Conservation (phyloP, 176 grass and related monocot genomes). For the Tuctoria greenei region DNA sequence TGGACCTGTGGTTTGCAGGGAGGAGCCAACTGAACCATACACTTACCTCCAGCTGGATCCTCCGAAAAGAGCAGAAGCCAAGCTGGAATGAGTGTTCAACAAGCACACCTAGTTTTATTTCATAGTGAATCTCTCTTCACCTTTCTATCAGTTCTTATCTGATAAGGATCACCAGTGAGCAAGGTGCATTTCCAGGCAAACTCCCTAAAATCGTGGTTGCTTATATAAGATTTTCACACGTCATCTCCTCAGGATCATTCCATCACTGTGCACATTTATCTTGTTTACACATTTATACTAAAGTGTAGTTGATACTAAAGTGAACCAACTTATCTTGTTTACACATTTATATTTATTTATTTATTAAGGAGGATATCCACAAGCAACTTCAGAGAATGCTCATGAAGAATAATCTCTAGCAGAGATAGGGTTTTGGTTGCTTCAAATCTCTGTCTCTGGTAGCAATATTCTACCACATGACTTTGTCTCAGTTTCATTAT, state of each 20-base stretch:
- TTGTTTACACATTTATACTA: too few species aligned
- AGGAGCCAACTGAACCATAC: slow-evolving; percentile 73
- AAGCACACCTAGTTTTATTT: neutral
- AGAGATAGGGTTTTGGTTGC: too few species aligned
- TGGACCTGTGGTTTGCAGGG: slow-evolving; percentile 56
- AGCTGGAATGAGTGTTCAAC: slow-evolving; percentile 51
- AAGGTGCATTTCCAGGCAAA: too few species aligned
- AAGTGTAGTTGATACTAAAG: neutral
- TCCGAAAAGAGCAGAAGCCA: slow-evolving; percentile 65
- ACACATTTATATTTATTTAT: neutral
- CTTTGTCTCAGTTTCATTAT: neutral
- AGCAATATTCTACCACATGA: neutral
- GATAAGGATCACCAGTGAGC: neutral
- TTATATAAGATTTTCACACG: too few species aligned
- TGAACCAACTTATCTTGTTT: neutral
- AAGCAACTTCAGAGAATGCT: neutral
- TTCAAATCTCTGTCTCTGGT: neutral
- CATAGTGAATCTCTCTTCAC: neutral
- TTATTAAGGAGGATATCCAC: neutral
- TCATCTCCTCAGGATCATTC: too few species aligned
- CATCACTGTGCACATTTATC: too few species aligned
- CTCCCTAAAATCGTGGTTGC: too few species aligned
- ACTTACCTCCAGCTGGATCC: slow-evolving; percentile 76
- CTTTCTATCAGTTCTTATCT: neutral
- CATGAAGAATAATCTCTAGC: neutral